These are phyloP conservation scores for Melampsora occidentalis DNA, from an alignment of 1,284 basidiomycete genomes.

Conservation along the genomic window DNA sequence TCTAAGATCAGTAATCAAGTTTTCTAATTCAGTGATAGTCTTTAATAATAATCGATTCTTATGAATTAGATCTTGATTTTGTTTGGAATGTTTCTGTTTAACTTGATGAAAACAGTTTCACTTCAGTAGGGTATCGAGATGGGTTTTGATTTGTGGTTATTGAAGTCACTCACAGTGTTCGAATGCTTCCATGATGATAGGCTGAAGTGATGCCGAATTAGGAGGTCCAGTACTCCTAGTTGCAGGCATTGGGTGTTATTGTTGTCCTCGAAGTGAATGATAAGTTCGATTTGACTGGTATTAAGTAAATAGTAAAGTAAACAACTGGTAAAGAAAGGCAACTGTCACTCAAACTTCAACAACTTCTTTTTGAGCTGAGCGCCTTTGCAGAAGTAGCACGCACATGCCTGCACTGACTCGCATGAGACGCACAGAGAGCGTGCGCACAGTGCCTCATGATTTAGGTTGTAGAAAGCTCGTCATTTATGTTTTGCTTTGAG, in stretches of 20 bases:
- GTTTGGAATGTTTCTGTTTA: constrained; percentile 42
- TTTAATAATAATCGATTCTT: constrained; percentile 39
- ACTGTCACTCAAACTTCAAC: too few species aligned
- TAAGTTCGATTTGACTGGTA: too few species aligned
- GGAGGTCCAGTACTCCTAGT: constrained; percentile 41
- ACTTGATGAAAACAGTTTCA: constrained; percentile 13
- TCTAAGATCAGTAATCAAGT: constrained; percentile 18
- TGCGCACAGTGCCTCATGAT: too few species aligned
- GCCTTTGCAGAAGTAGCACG: too few species aligned
- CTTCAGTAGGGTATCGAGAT: background rate
- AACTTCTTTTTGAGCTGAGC: too few species aligned
- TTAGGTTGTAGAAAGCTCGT: too few species aligned
- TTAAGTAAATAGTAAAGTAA: too few species aligned
- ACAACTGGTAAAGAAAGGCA: too few species aligned
- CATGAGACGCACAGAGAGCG: too few species aligned
- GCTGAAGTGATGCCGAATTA: constrained; percentile 28
- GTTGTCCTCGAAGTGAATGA: too few species aligned
- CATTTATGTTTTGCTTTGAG: too few species aligned
- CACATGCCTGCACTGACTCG: too few species aligned
- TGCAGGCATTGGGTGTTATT: constrained; percentile 13
- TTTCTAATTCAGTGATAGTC: constrained; percentile 30
- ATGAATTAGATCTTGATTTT: constrained; percentile 43
- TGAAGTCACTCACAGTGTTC: constrained; percentile 24
- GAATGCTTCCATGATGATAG: constrained; percentile 41
- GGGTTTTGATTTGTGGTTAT: background rate